Base-by-base conservation (phyloP, 148 eudicot species). In the Persicaria tinctoria region DNA sequence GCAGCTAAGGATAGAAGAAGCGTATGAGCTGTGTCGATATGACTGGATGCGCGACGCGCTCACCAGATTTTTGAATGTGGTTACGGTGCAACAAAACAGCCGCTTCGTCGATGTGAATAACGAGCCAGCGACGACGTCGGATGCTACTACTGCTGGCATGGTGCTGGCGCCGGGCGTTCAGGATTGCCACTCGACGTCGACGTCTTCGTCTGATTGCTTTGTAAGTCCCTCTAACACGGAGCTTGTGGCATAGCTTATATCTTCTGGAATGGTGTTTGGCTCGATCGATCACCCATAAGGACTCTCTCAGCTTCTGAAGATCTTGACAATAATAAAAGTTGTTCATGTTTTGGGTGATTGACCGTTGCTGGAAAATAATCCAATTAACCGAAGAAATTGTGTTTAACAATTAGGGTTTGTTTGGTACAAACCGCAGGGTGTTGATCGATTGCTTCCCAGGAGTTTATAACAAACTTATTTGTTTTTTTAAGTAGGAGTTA, bases 21-120 rank as follows among this genome's bases (percentile, higher is more conserved):
- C 89, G 23, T 84, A 78, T 51, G 66, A 57, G 32, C 76, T 82
- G 8, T 86, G 89, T 66, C 78, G 87, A 10, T 86, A 86, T 68
- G 82, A 82, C 16, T 86, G 87, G 89, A 84, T 86, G 85, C 73
- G 80, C 23, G 85, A 79, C 51, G 87, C 89, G 4, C 77, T 86
- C n/a, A 53, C 49, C 54, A 74, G 51, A 32, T 84, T 86, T 68
- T n/a, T 82, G 10, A 69, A 74, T 32, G 53, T 54, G 0, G 77
- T 86, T 82, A 79, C 64, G 10, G 44, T 5, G 48, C 78, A 77
- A 9, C 46, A 18, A 1, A 74, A 63, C 56, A 46, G 32, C 1
- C 23, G 17, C 16, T 17, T 38, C 8, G 68, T 20, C 8, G 38
- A 8, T 60, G 68, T 60, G 44, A 60, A 60, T 60, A 60, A 60